Evolutionary conservation across 2,329 filamentous ascomycete species (phyloP).

Genomic region (Chalaropsis thielavioides): DNA sequence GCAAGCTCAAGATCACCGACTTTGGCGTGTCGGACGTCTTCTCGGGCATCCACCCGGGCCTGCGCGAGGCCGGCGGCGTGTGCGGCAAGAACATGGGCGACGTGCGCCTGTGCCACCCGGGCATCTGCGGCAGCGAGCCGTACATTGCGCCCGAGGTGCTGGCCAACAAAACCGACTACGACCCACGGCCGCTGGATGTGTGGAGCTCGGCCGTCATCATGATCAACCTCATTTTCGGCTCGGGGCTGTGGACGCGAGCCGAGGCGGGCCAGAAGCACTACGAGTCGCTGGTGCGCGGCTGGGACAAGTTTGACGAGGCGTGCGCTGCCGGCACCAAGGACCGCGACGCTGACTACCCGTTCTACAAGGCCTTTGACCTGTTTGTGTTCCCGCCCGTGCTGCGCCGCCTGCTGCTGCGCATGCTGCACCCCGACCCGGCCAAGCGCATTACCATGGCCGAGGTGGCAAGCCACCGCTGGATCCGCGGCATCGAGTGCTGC

Average conservation of each 20-base stretch:
- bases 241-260: constrained; percentile 60
- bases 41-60: constrained; percentile 62
- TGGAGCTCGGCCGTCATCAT: constrained; percentile 79
- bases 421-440: constrained; percentile 66
- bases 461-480: constrained; percentile 54
- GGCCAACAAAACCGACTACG: constrained; percentile 47
- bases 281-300: constrained; percentile 48
- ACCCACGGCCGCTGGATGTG: constrained; percentile 67
- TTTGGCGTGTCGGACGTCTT: constrained; percentile 86
- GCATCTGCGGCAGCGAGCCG: constrained; percentile 70
- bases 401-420: constrained; percentile 57
- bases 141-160: constrained; percentile 83
- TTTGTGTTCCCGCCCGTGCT: constrained; percentile 52
- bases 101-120: constrained; percentile 57
- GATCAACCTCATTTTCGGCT: constrained; percentile 59
- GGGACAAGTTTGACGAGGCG: constrained; percentile 47
- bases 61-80: constrained; percentile 56
- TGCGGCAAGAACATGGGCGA: constrained; percentile 61
- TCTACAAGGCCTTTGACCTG: constrained; percentile 49
- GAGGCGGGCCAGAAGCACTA: constrained; percentile 44
- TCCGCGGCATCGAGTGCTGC: constrained; percentile 66
- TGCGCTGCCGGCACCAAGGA: constrained; percentile 1
- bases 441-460: constrained; percentile 56
- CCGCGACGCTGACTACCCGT: constrained; percentile 40
- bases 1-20: constrained; percentile 79